Evolutionary conservation across 257 asterid genomes (phyloP), one percentile per base, ranked within the genome.

Genomic region (Nicotiana tomentosiformis): DNA sequence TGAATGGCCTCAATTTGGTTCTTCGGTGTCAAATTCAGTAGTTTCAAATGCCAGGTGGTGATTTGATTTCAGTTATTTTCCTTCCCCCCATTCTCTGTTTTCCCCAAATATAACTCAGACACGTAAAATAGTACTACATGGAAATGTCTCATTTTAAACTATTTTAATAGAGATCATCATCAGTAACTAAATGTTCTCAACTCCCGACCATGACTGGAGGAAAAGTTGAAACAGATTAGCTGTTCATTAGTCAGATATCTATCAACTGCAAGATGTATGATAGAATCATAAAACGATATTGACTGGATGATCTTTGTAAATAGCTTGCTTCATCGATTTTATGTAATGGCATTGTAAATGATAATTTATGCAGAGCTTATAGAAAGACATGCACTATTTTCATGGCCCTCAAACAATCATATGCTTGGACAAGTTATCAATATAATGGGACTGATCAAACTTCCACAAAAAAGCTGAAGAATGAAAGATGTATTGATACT

Each of bases 361-460:
- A 49, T 49, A 7, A 55, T 74, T 20, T 72, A 39, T 72, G 61
- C 79, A 72, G 61, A 20, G 79, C 14, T 72, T 72, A n/a, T 7
- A 18, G 60, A 39, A 33, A 46, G 12, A 5, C 57, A 43, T n/a
- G 57, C 35, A 39, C 35, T 5, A 20, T 46, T 20, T 39, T 12
- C 56, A 5, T 43, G 35, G 58, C 37, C 78, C 9, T 49, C 23
- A 49, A 11, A 43, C 60, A 33, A 74, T 20, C 39, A 74, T 26
- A 11, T 23, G 26, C 61, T 53, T 23, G 43, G 39, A 46, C 79
- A 74, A 74, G 26, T 23, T 23, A 49, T 49, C 26, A 64, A 61
- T 57, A 74, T 30, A 80, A 64, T 72, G 53, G 65, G 69, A 1
- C 65, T 77, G 83, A 76, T 80, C 79, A 72, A 66, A 23, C 26